Evolutionary conservation across 1,284 basidiomycete genomes (phyloP).

Genomic region (Irpex rosettiformis): DNA sequence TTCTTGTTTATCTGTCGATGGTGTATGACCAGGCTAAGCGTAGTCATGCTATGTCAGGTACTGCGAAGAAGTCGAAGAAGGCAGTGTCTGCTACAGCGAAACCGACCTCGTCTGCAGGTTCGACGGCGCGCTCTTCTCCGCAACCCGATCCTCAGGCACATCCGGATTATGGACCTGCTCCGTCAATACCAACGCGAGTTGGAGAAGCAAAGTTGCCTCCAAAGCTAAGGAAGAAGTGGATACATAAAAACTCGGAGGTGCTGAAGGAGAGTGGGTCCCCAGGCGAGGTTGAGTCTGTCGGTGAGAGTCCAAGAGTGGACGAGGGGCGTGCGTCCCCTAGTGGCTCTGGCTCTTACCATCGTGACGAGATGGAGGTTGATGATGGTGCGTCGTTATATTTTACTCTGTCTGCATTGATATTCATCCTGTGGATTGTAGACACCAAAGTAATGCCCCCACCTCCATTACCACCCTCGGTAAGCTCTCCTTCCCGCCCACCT

Average conservation of each 20-base stretch:
- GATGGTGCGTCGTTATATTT: conserved; percentile 9
- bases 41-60: neutral
- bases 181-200: conserved; percentile 9
- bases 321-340: no score
- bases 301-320: conserved; percentile 7
- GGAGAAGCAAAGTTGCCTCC: conserved; percentile 52
- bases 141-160: neutral
- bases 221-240: conserved; percentile 59
- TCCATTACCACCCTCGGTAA: conserved; percentile 1
- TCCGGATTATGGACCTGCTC: neutral
- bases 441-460: conserved; percentile 9
- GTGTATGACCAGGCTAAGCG: neutral
- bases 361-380: conserved; percentile 11
- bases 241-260: conserved; percentile 29
- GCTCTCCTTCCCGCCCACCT: neutral
- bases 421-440: conserved; percentile 10
- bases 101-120: neutral
- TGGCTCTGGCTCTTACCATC: no score
- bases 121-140: conserved; percentile 5
- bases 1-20: neutral
- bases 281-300: conserved; percentile 12
- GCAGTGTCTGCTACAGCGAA: neutral
- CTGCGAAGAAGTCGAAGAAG: neutral
- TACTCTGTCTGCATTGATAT: neutral
- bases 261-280: conserved; percentile 25